Evolutionary conservation across 192 early-diverging fungal species (phyloP), one percentile per base, ranked within the genome.

Genomic region (Anaeromyces robustus): DNA sequence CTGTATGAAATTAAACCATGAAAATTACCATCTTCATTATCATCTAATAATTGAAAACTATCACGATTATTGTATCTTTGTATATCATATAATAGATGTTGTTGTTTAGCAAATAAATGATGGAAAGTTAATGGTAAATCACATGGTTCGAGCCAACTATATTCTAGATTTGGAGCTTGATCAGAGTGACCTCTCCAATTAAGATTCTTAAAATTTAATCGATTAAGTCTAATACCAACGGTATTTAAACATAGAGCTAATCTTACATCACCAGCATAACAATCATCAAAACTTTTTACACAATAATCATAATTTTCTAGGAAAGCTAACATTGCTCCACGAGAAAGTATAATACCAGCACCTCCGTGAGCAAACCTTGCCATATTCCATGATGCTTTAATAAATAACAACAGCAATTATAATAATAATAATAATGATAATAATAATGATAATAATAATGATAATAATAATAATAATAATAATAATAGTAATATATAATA

Each of bases 211-310:
- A 4, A 19, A 30, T 30, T 17, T 22, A 13, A 14, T 29, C 30
- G n/a, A 30, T 29, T 81, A 26, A 88, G 28, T 29, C 85, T 18
- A 80, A 91, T 84, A 14, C 83, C 87, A 14, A 84, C 87, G 68
- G 89, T 88, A 19, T 88, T 81, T 52, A 91, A 79, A 82, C 90
- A 91, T 17, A 91, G 83, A 4, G 86, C 89, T 28, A 84, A 81
- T 18, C 90, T 85, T 7, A 91, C 82, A 80, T 91, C 90, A 26
- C 90, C 90, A 26, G 89, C 90, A 89, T 89, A 91, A 81, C 90
- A 91, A 29, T 77, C 77, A 29, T 83, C 78, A 80, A 89, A 90
- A 68, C 80, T 78, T n/a, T 81, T 79, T 29, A 90, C 84, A 78
- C 89, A 90, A 13, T 29, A 82, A 39, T 86, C 83, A 4, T 87